Conservation (phyloP, 306 rosid species). For the Gastrolobium bilobum region DNA sequence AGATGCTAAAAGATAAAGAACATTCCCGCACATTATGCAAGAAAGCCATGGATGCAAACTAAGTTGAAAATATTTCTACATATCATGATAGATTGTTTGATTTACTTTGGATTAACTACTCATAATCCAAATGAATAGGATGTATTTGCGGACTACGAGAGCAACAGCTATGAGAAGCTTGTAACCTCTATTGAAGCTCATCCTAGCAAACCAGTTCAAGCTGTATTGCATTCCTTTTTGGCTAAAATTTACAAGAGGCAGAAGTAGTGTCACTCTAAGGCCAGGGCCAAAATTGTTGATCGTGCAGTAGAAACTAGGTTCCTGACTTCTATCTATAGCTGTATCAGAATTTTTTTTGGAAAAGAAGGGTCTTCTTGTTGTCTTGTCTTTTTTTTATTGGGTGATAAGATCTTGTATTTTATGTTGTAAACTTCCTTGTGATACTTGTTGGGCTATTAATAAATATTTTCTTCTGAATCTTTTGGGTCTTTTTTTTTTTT, state of each 20-base stretch:
- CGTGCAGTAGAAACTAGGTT: slow-evolving; percentile 38
- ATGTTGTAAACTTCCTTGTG: slow-evolving; percentile 33
- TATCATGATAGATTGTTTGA: slow-evolving; percentile 11
- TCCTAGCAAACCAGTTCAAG: slow-evolving; percentile 81
- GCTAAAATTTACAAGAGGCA: slow-evolving; percentile 91
- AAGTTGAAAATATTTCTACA: slow-evolving; percentile 31
- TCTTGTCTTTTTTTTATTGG: not conserved
- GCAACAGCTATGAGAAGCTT: slow-evolving; percentile 70
- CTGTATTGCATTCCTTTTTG: slow-evolving; percentile 88
- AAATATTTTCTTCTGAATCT: not conserved
- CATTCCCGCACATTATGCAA: not conserved
- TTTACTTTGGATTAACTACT: slow-evolving; percentile 38
- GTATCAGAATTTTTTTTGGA: not conserved
- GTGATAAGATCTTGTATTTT: slow-evolving; percentile 44
- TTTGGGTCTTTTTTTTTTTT: not conserved
- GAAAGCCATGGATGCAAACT: slow-evolving; percentile 13
- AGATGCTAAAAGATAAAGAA: slow-evolving; percentile 8
- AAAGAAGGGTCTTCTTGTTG: slow-evolving; percentile 12
- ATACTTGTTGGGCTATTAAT: slow-evolving; percentile 31
- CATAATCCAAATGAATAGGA: slow-evolving; percentile 55
- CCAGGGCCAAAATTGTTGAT: slow-evolving; percentile 29
- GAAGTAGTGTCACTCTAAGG: slow-evolving; percentile 59
- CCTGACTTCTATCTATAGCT: slow-evolving; percentile 27
- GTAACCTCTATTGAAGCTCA: slow-evolving; percentile 77
- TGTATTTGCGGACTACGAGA: slow-evolving; percentile 79